Base-by-base conservation (phyloP, 495 filamentous ascomycete species). In the Penicillium daleae region DNA sequence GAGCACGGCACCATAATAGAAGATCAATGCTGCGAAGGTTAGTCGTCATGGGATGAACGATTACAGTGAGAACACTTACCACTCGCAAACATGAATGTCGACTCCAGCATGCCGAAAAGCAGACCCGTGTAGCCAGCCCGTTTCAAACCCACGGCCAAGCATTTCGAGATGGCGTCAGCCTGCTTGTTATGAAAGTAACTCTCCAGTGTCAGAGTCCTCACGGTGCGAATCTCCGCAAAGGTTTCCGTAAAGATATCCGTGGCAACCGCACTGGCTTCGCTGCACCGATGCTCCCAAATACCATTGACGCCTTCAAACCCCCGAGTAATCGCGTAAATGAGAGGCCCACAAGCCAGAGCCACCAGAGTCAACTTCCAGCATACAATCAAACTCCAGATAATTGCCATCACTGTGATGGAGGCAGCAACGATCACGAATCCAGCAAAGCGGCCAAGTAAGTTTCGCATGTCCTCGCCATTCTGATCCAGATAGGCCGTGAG, bases 321-420 rank as follows among this genome's bases (percentile, higher is more conserved):
- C 59, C 85, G 82, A 0, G 88, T 89, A 4, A 90, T 78, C 0
- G 66, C 80, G 48, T 92, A 86, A 29, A 95, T 83, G 10, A 90
- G 75, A 2, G 94, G 93, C 0, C 84, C 78, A 63, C 83, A 86
- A 0, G 84, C 78, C 13, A 97, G 77, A 3, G 88, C 87, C 56
- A 97, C 87, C 6, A 96, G 76, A 0, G 93, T 94, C 27, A 97
- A 74, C 69, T 89, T 89, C 93, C 92, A 97, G 60, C 86, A 88
- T 40, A 89, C 82, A 0, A 82, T 65, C 52, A 97, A 66, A 50
- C 90, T 88, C 92, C 92, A 97, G 6, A 84, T 65, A 7, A 96
- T 60, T 0, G 92, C 84, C 19, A 89, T 84, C 1, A 77, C 37
- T 17, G 89, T 83, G 81, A 95, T 92, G 10, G 83, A 56, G 6